Conservation (phyloP, 2,329 filamentous ascomycete genomes). For the Zymoseptoria crescenta region DNA sequence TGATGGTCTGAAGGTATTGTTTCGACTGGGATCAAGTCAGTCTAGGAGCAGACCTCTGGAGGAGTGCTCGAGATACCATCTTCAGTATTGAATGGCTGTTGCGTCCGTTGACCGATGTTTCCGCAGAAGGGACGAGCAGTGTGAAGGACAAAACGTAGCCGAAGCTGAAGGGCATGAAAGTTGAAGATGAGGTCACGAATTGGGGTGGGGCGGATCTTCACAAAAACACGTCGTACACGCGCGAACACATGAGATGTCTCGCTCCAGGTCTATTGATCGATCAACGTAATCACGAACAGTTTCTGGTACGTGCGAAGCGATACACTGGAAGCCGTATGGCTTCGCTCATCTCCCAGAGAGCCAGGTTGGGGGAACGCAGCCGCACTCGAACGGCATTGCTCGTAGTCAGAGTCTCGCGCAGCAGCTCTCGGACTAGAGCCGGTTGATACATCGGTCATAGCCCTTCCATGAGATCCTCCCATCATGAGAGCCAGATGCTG, state of each 20-base stretch:
- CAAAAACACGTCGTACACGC: background rate
- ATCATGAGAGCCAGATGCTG: background rate
- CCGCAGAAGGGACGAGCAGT: background rate
- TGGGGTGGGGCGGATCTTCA: background rate
- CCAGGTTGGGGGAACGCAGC: no score
- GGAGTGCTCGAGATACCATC: background rate
- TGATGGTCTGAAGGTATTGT: conserved; percentile 92
- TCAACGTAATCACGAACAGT: background rate
- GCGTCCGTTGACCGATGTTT: background rate
- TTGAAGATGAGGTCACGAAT: background rate
- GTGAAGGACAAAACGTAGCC: background rate
- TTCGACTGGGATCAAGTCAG: conserved; percentile 60
- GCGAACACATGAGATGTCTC: background rate
- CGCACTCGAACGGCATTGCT: no score
- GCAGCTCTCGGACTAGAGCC: no score
- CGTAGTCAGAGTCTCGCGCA: no score
- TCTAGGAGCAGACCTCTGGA: background rate
- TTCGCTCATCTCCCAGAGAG: no score
- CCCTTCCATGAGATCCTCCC: no score
- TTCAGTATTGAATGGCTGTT: background rate
- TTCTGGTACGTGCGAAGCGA: background rate
- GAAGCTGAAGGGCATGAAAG: background rate
- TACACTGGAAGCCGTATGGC: background rate
- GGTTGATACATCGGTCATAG: no score
- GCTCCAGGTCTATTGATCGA: background rate